Evolutionary conservation across 225 moss, liverwort and hornwort genomes (phyloP).

Genomic region (Ulota crispa): DNA sequence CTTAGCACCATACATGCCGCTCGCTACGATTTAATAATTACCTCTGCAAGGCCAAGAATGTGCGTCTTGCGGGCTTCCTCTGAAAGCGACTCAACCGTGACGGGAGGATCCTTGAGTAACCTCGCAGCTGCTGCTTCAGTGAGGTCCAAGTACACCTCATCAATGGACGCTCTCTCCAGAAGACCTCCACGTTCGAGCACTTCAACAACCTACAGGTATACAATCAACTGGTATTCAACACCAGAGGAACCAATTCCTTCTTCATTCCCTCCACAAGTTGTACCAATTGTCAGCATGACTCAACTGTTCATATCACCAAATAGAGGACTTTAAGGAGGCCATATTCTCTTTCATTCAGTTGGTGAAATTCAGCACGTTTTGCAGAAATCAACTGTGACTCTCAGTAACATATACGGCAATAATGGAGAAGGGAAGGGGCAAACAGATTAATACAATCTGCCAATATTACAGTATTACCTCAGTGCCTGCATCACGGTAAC

Average conservation of each 20-base stretch:
- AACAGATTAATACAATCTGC: not conserved
- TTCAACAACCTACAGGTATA: conserved; percentile 12
- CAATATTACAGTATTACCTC: conserved; percentile 49
- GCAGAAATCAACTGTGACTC: not conserved
- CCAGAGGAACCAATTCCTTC: conserved; percentile 6
- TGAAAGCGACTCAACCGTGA: conserved; percentile 37
- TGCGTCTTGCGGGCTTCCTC: conserved; percentile 64
- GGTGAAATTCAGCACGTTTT: not conserved
- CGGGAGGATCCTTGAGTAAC: conserved; percentile 51
- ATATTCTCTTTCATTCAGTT: not conserved
- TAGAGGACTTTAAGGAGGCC: not conserved
- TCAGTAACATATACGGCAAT: not conserved
- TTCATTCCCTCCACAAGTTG: not conserved
- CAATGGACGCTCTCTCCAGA: conserved; percentile 91
- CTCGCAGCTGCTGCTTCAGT: conserved; percentile 73
- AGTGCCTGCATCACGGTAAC: conserved; percentile 84
- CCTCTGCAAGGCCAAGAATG: conserved; percentile 69
- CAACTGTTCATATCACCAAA: too few relatives aligned
- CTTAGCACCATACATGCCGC: not conserved
- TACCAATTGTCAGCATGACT: not conserved
- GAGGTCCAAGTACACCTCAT: conserved; percentile 91
- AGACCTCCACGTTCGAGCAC: conserved; percentile 60
- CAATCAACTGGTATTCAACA: conserved; percentile 6
- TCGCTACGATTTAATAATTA: conserved; percentile 10
- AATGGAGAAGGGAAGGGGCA: not conserved